These are phyloP conservation scores for Ceratocystis cacaofunesta DNA, from an alignment of 2,329 filamentous ascomycete species.

Conservation along the genomic window DNA sequence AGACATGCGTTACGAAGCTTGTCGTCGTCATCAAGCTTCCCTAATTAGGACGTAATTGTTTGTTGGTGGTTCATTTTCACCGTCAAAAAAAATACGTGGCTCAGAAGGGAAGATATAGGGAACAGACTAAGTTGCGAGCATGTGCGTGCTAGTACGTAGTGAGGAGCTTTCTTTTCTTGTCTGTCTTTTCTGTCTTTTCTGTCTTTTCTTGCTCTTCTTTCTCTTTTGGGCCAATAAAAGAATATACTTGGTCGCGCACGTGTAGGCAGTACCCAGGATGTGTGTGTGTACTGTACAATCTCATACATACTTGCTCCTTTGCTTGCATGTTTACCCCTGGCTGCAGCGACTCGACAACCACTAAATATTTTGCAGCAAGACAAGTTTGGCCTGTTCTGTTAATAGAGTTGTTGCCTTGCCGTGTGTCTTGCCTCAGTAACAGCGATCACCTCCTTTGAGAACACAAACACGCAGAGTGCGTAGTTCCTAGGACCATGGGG, in stretches of 20 bases:
- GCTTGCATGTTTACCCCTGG: too few relatives aligned
- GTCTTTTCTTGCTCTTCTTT: neutral
- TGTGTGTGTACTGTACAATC: too few relatives aligned
- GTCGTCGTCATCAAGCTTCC: conserved; percentile 2
- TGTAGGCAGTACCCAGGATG: too few relatives aligned
- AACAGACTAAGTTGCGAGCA: too few relatives aligned
- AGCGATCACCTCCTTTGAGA: too few relatives aligned
- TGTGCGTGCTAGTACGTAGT: too few relatives aligned
- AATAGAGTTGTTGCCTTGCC: neutral
- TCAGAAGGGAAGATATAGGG: neutral
- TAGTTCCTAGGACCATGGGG: too few relatives aligned
- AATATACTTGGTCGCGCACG: neutral
- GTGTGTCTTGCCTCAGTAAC: neutral
- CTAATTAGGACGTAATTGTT: neutral
- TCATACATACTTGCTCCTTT: too few relatives aligned
- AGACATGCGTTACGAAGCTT: neutral
- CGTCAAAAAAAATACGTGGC: neutral
- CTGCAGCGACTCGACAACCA: too few relatives aligned
- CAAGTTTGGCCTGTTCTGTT: too few relatives aligned
- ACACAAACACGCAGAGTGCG: too few relatives aligned
- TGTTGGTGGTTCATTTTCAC: neutral
- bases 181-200: neutral
- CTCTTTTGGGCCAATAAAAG: neutral
- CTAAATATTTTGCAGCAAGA: too few relatives aligned
- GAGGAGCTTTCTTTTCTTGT: neutral